These are phyloP conservation scores for Blumeriella jaapii DNA, from an alignment of 2,329 filamentous ascomycete species.

Conservation along the genomic window DNA sequence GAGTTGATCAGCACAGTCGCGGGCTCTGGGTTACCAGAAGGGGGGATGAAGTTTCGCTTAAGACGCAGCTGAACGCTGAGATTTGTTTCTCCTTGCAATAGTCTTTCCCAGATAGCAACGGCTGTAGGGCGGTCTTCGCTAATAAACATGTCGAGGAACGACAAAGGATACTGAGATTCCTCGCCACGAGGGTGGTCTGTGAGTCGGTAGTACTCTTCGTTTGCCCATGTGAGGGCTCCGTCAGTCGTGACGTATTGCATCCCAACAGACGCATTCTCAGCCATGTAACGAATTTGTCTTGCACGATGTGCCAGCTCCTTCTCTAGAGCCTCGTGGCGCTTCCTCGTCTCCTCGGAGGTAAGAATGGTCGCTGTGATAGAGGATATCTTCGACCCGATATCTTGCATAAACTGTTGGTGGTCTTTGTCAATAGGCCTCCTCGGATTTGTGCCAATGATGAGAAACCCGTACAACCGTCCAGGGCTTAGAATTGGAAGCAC, in stretches of 20 bases:
- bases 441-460: slow-evolving; percentile 21
- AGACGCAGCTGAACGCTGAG: slow-evolving; percentile 18
- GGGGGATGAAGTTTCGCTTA: slow-evolving; percentile 21
- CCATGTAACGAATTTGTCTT: slow-evolving; percentile 22
- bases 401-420: slow-evolving; percentile 19
- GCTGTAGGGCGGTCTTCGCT: slow-evolving; percentile 17
- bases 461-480: slow-evolving; percentile 17
- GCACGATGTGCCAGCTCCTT: slow-evolving; percentile 14
- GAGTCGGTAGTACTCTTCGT: slow-evolving; percentile 21
- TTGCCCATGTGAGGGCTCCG: slow-evolving; percentile 20
- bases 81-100: slow-evolving; percentile 15
- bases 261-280: slow-evolving; percentile 22
- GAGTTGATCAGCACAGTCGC: slow-evolving; percentile 15
- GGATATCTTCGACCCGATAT: slow-evolving; percentile 18
- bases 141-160: slow-evolving; percentile 17
- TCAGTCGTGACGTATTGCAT: slow-evolving; percentile 21
- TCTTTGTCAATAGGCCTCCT: slow-evolving; percentile 20
- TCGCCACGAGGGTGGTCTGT: slow-evolving; percentile 14
- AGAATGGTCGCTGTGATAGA: slow-evolving; percentile 17
- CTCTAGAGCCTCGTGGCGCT: slow-evolving; percentile 13
- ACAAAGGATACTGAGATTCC: slow-evolving; percentile 10
- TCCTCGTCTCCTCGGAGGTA: slow-evolving; percentile 17
- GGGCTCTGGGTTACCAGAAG: slow-evolving; percentile 21
- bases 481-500: slow-evolving; percentile 17
- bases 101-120: slow-evolving; percentile 13